These are phyloP conservation scores for Lachancea dasiensis DNA, from an alignment of 805 yeast genomes.

Conservation along the genomic window DNA sequence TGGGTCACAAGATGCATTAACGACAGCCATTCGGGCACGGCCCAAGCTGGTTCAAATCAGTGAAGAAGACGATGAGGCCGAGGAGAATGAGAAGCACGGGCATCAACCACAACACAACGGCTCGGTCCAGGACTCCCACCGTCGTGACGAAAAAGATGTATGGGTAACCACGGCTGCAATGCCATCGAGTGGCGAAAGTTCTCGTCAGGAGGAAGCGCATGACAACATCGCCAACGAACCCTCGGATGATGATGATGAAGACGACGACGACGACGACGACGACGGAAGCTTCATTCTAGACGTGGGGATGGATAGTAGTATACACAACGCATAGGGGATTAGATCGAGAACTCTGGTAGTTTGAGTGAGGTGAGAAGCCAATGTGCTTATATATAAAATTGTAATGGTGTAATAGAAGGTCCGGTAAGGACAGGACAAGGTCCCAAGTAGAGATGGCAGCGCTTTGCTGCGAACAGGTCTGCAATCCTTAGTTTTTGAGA, in stretches of 20 bases:
- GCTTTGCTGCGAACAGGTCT: no score
- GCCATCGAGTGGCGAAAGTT: constrained; percentile 8
- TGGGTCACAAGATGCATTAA: constrained; percentile 26
- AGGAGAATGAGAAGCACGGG: constrained; percentile 6
- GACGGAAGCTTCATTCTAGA: constrained; percentile 30
- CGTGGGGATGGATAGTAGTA: constrained; percentile 19
- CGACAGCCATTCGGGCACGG: constrained; percentile 71
- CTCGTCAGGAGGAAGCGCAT: constrained; percentile 13
- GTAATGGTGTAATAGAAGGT: no score
- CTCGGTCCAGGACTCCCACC: constrained; percentile 11
- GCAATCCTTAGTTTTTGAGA: no score
- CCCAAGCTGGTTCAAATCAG: constrained; percentile 52
- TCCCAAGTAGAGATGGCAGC: no score
- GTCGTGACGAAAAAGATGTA: constrained; percentile 22
- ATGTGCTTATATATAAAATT: background rate
- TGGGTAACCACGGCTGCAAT: constrained; percentile 16
- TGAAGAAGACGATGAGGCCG: constrained; percentile 20
- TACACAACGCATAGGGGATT: background rate
- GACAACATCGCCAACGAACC: constrained; percentile 23
- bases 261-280: constrained; percentile 25
- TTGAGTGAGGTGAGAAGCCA: no score
- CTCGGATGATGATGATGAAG: constrained; percentile 18
- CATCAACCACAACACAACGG: constrained; percentile 6
- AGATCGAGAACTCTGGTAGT: constrained; percentile 3
- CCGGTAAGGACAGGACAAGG: no score